Evolutionary conservation across 192 early-diverging fungal species (phyloP).

Genomic region (Spizellomyces punctatus): DNA sequence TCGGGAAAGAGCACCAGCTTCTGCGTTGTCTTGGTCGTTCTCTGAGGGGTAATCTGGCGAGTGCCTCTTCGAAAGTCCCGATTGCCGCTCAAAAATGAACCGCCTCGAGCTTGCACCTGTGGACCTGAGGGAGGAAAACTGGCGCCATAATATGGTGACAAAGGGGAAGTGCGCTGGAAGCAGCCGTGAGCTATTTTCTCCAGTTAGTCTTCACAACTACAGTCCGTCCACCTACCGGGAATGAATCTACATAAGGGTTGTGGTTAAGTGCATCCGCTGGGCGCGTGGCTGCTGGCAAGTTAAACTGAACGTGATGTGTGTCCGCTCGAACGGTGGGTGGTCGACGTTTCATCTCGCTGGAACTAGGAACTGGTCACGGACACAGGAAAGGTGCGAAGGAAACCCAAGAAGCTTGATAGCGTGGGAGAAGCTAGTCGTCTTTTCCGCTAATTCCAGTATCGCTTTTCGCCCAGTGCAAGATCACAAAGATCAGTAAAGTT

Average conservation of each 20-base stretch:
- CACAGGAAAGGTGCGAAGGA: too few relatives aligned
- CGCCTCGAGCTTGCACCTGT: neutral
- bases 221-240: slow-evolving; percentile 13
- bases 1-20: slow-evolving; percentile 90
- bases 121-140: neutral
- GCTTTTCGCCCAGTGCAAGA: too few relatives aligned
- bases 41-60: slow-evolving; percentile 53
- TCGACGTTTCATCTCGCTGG: neutral
- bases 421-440: too few relatives aligned
- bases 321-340: neutral
- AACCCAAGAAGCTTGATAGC: too few relatives aligned
- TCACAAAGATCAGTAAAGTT: too few relatives aligned
- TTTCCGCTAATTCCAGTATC: too few relatives aligned
- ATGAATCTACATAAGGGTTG: slow-evolving; percentile 30
- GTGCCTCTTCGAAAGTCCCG: neutral
- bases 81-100: neutral
- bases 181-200: too few relatives aligned
- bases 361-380: too few relatives aligned
- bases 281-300: neutral
- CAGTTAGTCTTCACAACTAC: too few relatives aligned
- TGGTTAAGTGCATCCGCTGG: slow-evolving; percentile 7
- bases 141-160: neutral
- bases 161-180: neutral
- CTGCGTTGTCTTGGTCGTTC: slow-evolving; percentile 92
- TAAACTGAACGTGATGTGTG: neutral